Conservation (phyloP, 2,329 filamentous ascomycete species). For the Helminthosporium solani region DNA sequence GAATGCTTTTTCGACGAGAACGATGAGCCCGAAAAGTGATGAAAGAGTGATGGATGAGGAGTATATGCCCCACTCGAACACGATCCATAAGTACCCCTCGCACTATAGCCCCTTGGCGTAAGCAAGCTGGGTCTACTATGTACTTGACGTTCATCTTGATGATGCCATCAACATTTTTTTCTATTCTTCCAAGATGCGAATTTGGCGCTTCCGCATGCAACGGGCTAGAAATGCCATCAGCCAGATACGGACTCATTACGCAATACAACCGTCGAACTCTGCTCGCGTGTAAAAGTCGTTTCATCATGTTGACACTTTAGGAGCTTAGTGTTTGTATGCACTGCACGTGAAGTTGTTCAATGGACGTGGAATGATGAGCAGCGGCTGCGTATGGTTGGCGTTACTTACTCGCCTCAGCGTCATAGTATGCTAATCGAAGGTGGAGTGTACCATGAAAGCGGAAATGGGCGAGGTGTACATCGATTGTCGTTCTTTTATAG, state of each 20-base stretch:
- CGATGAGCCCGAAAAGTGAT: slow-evolving; percentile 3
- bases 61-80: too few species aligned
- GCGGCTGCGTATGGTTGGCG: slow-evolving; percentile 30
- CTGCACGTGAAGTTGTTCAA: slow-evolving; percentile 7
- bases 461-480: slow-evolving; percentile 15
- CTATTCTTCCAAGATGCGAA: slow-evolving; percentile 24
- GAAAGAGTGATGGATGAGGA: slow-evolving; percentile 6
- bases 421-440: slow-evolving; percentile 23
- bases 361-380: slow-evolving; percentile 20
- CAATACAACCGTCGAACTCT: slow-evolving; percentile 1
- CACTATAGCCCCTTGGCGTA: slow-evolving; percentile 10
- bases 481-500: slow-evolving; percentile 19
- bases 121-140: slow-evolving; percentile 5
- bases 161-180: slow-evolving; percentile 7
- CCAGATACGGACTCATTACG: neutral
- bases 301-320: slow-evolving; percentile 35
- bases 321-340: slow-evolving; percentile 15
- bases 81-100: too few species aligned
- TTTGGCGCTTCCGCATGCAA: slow-evolving; percentile 22
- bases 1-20: neutral
- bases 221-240: slow-evolving; percentile 6
- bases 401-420: slow-evolving; percentile 20
- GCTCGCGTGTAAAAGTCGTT: slow-evolving; percentile 24
- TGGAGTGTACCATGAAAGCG: slow-evolving; percentile 18
- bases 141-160: too few species aligned